Base-by-base conservation (phyloP, 176 grass and related monocot species). In the Triticum monococcum region DNA sequence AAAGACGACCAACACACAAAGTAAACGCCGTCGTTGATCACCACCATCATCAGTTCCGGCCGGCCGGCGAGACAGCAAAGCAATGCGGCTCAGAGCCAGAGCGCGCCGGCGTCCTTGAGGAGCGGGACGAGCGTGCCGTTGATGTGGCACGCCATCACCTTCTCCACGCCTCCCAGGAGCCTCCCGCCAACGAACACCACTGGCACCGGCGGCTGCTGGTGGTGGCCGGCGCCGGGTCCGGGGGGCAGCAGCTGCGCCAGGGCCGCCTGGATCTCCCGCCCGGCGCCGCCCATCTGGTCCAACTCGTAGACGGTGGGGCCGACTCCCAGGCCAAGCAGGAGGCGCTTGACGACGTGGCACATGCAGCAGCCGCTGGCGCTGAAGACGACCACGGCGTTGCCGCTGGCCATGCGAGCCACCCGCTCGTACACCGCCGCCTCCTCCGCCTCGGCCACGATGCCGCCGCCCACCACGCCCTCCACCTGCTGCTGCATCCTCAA, bases 81-180 rank as follows among this genome's bases (percentile, higher is more conserved):
- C 64, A 69, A 67, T 68, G 61, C 18, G 6, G 57, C 12, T 83
- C 87, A 96, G 79, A 99, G 97, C 97, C 97, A 99, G 82, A 99
- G 97, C 36, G 94, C 97, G 22, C 97, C 97, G 83, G 94, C 97
- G 91, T 99, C 94, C 85, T 98, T 98, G 86, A 98, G 94, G 41
- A 99, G 94, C 0, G 94, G 97, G n/a, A 99, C 94, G 72, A 99
- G 92, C 32, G 97, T 92, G 74, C 97, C 97, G 32, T 99, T 99
- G 85, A 99, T 99, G 77, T 99, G 97, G 92, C 94, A 99, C 0
- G 94, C 83, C 97, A 99, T 99, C 5, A 99, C 89, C 77, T 93
- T 96, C 25, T 99, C 94, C 2, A 99, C 97, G 23, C 97, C 97
- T 30, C 97, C 97, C 0, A 99, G 97, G 32, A 99, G 90, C 60